A percentile compares a stretch with the other conserved stretches of the same genome.
Evolutionary conservation across 371 early-diverging fungal species (phyloP).

Genomic region (Entomophthora muscae): DNA sequence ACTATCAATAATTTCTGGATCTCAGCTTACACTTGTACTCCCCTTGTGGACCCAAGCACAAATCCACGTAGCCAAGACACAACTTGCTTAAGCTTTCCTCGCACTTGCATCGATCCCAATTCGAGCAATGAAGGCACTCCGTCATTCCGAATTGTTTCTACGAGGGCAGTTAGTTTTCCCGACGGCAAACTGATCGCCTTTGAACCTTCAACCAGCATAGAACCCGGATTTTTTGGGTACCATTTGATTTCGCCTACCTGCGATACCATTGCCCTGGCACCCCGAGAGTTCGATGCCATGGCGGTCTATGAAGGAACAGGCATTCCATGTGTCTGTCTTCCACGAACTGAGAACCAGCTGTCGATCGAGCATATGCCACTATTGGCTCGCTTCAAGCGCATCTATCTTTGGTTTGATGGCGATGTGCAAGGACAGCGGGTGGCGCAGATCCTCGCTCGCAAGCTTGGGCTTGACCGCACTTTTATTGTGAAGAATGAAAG

Average conservation of each 20-base stretch:
- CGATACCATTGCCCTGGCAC: slow-evolving; percentile 26
- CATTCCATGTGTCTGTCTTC: slow-evolving; percentile 35
- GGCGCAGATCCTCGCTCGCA: slow-evolving; percentile 35
- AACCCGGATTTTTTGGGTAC: slow-evolving; percentile 43
- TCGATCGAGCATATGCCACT: slow-evolving; percentile 37
- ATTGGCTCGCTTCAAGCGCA: slow-evolving; percentile 34
- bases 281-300: slow-evolving; percentile 48
- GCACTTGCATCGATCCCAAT: neutral
- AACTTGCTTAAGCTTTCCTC: neutral
- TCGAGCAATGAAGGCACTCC: neutral
- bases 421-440: slow-evolving; percentile 40
- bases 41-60: neutral
- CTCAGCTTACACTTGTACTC: neutral
- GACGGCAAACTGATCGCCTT: neutral
- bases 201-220: slow-evolving; percentile 6
- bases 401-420: slow-evolving; percentile 57
- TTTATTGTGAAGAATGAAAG: slow-evolving; percentile 25
- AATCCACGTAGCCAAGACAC: neutral
- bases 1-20: slow-evolving; percentile 1
- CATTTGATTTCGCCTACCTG: slow-evolving; percentile 20
- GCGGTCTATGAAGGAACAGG: slow-evolving; percentile 48
- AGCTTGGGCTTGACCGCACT: slow-evolving; percentile 39
- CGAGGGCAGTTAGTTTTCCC: neutral
- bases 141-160: neutral
- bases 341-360: slow-evolving; percentile 31